Evolutionary conservation across 164 flowering plant species (phyloP).

Genomic region (Magnolia kwangsiensis): DNA sequence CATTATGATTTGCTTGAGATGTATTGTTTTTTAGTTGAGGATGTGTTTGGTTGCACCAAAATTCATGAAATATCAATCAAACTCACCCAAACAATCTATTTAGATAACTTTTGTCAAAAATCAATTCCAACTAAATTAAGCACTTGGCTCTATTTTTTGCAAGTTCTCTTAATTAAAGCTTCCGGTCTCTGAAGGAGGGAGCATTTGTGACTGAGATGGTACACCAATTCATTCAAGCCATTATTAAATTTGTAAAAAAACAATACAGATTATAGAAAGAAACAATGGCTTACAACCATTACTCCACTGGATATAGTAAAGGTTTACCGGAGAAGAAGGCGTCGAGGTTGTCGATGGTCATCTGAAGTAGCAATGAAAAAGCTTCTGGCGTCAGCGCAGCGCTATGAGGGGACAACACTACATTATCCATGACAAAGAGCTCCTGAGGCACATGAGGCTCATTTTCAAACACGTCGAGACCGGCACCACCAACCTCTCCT

Average conservation of each 20-base stretch:
- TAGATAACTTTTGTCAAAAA: too few relatives aligned
- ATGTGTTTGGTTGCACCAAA: too few relatives aligned
- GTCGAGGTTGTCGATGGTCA: conserved; percentile 49
- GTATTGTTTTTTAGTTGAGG: too few relatives aligned
- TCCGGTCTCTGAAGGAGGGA: too few relatives aligned
- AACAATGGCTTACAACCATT: not conserved
- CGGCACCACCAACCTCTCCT: conserved; percentile 70
- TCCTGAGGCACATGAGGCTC: conserved; percentile 70
- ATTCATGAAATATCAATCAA: too few relatives aligned
- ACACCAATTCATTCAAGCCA: not conserved
- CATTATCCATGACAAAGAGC: conserved; percentile 52
- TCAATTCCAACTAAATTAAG: too few relatives aligned
- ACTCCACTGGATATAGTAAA: conserved; percentile 34
- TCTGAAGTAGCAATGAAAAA: conserved; percentile 20
- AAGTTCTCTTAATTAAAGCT: too few relatives aligned
- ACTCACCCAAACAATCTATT: too few relatives aligned
- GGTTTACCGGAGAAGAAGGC: conserved; percentile 69
- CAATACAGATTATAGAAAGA: not conserved
- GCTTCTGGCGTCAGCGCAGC: conserved; percentile 52
- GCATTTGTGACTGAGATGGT: too few relatives aligned
- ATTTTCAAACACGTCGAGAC: conserved; percentile 74
- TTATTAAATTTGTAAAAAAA: not conserved
- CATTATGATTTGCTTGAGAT: too few relatives aligned
- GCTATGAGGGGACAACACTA: conserved; percentile 60
- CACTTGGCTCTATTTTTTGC: too few relatives aligned